phyloP scores from a whole-genome alignment of 345 rosid species.

The Rhizophora apiculata region DNA sequence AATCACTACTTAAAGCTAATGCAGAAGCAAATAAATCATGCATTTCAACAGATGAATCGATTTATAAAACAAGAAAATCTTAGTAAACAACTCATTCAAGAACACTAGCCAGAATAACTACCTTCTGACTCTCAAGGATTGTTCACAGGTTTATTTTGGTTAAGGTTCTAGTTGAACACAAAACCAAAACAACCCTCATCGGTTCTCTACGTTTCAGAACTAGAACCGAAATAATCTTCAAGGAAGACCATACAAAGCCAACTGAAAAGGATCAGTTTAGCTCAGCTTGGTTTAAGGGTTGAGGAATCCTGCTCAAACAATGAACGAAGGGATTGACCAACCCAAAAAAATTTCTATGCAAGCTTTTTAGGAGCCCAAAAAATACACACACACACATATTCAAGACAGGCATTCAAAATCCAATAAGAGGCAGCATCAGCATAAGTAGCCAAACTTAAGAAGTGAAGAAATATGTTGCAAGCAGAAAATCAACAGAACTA shows the following conservation, averaged over 20 bases:
- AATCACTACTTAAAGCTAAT: neutral
- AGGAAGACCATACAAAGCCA: slow-evolving; percentile 13
- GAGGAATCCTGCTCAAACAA: slow-evolving; percentile 26
- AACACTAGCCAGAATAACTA: slow-evolving; percentile 14
- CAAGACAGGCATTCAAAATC: neutral
- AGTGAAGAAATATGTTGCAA: neutral
- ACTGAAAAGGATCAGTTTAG: slow-evolving; percentile 15
- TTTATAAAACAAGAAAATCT: neutral
- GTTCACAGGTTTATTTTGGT: slow-evolving; percentile 17
- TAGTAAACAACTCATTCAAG: neutral
- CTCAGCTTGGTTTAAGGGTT: slow-evolving; percentile 19
- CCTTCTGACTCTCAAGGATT: slow-evolving; percentile 6
- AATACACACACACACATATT: too few relatives aligned
- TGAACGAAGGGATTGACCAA: slow-evolving; percentile 27
- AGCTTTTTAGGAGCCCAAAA: neutral
- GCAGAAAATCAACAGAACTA: neutral
- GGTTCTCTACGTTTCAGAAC: slow-evolving; percentile 19
- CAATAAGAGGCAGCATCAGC: neutral
- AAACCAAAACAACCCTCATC: slow-evolving; percentile 20
- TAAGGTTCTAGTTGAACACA: slow-evolving; percentile 9
- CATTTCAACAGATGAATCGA: neutral
- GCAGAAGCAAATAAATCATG: neutral
- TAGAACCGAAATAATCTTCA: slow-evolving; percentile 19
- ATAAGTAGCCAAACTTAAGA: neutral
- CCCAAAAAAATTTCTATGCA: slow-evolving; percentile 5